Evolutionary conservation across 768 basidiomycete genomes (phyloP), one percentile per base, ranked within the genome.

Genomic region (Flagelloscypha sp.): DNA sequence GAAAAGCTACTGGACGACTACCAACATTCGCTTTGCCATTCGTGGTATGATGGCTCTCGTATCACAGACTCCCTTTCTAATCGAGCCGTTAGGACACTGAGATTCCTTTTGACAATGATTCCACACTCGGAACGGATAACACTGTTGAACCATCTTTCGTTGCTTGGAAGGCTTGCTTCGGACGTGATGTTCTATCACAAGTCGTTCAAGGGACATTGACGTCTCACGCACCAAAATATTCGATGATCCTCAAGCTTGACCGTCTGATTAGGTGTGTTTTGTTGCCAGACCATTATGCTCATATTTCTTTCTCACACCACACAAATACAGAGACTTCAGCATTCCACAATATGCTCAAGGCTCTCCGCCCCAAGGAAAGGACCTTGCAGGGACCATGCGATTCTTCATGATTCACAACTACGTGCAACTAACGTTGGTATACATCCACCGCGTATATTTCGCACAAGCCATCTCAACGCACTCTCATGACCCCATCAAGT

Each of bases 401-500:
- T 71, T 78, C 52, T 83, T 72, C 47, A 84, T 84, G 83, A 78
- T 83, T 1, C 63, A 56, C 22, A 84, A 84, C 48, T 36, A n/a
- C 17, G 18, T 20, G n/a, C 20, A 32, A 11, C 19, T 17, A 9
- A 27, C 36, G n/a, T 61, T 84, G 21, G 57, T 84, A 7, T 82
- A 82, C 49, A 70, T 84, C 33, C 81, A 84, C 50, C 77, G 83
- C 11, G 76, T 78, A 45, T 84, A 80, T 62, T 83, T 85, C 45
- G 77, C 81, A 3, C 76, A 82, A 48, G 83, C 81, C 3, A 66
- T 85, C 23, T 64, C 68, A 16, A 79, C 71, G 33, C 70, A 71
- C 39, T 74, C 84, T 4, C 54, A 57, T 5, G 74, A 84, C 53
- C 84, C 84, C 16, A 72, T 85, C 54, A 73, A 70, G 52, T 79